Evolutionary conservation across 2,329 filamentous ascomycete species (phyloP).

Genomic region (Knoxdaviesia capensis): DNA sequence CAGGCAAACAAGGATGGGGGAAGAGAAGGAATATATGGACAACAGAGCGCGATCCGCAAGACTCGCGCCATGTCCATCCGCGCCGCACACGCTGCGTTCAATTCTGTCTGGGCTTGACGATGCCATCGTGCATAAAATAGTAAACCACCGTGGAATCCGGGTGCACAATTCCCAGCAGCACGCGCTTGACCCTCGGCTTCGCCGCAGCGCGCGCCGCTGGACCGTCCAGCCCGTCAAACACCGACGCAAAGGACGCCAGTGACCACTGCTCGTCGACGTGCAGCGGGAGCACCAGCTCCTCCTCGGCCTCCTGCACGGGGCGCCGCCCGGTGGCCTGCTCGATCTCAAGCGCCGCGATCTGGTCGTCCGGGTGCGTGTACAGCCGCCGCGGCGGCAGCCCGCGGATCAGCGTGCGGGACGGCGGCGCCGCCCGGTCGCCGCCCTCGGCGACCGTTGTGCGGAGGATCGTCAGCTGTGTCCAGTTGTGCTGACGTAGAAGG

Average conservation of each 20-base stretch:
- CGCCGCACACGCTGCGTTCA: constrained; percentile 14
- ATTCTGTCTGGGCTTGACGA: constrained; percentile 72
- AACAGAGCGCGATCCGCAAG: too few species aligned
- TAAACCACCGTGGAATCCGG: constrained; percentile 71
- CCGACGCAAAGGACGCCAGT: constrained; percentile 39
- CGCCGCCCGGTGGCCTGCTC: constrained; percentile 26
- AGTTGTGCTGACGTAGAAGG: constrained; percentile 56
- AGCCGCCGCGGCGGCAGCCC: constrained; percentile 54
- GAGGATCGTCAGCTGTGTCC: constrained; percentile 37
- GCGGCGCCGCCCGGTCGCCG: constrained; percentile 15
- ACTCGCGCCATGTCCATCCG: too few species aligned
- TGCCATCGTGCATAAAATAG: constrained; percentile 70
- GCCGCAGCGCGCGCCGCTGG: constrained; percentile 7
- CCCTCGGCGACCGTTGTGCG: too few species aligned
- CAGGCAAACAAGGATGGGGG: too few species aligned
- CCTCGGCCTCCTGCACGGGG: constrained; percentile 29
- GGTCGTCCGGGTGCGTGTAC: constrained; percentile 68
- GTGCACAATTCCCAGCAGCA: constrained; percentile 56
- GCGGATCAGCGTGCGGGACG: constrained; percentile 42
- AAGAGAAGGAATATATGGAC: too few species aligned
- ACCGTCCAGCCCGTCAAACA: constrained; percentile 44
- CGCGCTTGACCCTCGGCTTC: constrained; percentile 32
- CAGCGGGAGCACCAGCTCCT: constrained; percentile 60
- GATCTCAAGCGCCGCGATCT: constrained; percentile 48
- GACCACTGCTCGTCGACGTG: constrained; percentile 57